Percentiles rank a stretch among this genome's conserved stretches.
Conservation (phyloP, 1,139 yeast species). For the Pichia kudriavzevii region DNA sequence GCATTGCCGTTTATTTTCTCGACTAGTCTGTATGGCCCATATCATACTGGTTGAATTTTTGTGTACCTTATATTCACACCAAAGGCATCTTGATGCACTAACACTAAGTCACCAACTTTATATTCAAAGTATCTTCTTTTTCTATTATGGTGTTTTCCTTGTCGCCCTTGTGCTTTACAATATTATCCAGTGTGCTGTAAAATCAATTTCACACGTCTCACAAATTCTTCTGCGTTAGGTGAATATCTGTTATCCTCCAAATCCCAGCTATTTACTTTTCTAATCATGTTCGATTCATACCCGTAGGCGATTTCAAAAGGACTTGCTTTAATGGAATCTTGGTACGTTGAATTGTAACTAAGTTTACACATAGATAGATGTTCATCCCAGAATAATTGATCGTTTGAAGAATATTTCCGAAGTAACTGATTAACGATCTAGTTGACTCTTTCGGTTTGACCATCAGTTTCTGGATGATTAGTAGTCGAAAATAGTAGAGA, state of each 20-base stretch:
- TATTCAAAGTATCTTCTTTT: not conserved
- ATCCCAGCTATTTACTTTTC: not conserved
- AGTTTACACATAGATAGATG: not conserved
- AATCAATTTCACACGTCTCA: not conserved
- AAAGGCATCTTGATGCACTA: not conserved
- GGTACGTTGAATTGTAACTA: not conserved
- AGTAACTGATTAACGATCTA: not conserved
- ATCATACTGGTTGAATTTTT: not conserved
- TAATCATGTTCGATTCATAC: not conserved
- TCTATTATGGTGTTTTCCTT: not conserved
- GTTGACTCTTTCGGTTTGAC: not conserved
- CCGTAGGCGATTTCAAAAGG: not conserved
- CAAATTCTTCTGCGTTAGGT: not conserved
- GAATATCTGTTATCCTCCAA: not conserved
- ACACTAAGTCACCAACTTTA: not conserved
- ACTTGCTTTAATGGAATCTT: not conserved
- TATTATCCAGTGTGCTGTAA: not conserved
- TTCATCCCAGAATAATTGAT: not conserved
- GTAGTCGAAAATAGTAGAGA: not conserved
- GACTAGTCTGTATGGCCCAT: not conserved
- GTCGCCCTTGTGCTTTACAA: not conserved
- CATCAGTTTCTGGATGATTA: not conserved
- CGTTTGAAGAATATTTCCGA: not conserved
- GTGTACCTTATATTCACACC: not conserved
- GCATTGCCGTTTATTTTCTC: not conserved